Base-by-base conservation (phyloP, 129 eudicot species). In the Kitagawia praeruptora region DNA sequence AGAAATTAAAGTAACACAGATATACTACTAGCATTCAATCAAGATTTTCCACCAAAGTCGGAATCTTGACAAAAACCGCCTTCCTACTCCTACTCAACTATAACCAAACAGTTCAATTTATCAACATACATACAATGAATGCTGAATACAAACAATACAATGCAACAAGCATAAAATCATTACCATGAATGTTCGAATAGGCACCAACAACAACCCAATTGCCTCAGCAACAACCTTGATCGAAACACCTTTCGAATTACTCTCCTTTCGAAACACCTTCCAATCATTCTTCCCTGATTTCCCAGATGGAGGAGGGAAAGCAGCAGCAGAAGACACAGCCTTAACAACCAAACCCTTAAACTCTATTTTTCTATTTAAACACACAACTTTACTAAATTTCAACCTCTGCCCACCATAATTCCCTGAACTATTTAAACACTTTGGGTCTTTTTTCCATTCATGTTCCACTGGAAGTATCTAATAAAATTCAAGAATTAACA, bases 231-330 rank as follows among this genome's bases (percentile, higher is more conserved):
- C 91, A 75, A 71, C 84, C 27, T 79, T 79, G 4, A 89, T 44
- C 21, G 74, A 28, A 41, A 86, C 89, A 28, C 78, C 84, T 82
- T 85, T 86, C 6, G 82, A 77, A 80, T 92, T 56, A 23, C 27
- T 89, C n/a, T 91, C 88, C 80, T 90, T 83, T 78, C 56, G 78
- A 70, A 86, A 94, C 77, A 84, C 96, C 80, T 83, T 86, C 81
- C 96, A 81, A 42, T 87, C 48, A 76, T 87, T 76, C 16, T 86
- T 84, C 41, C 85, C 75, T 49, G 90, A 82, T 40, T 89, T 66
- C 3, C 88, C 82, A 2, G 8, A 13, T 23, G 66, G 31, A 6
- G 64, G 63, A 23, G 66, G 66, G 38, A 77, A 78, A 47, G 85
- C 53, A 0, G 93, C 46, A 79, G 87, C 71, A 40, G 89, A 19